Evolutionary conservation across 2,329 filamentous ascomycete species (phyloP), one percentile per base, ranked within the genome.

Genomic region (Fusarium pseudonygamai): DNA sequence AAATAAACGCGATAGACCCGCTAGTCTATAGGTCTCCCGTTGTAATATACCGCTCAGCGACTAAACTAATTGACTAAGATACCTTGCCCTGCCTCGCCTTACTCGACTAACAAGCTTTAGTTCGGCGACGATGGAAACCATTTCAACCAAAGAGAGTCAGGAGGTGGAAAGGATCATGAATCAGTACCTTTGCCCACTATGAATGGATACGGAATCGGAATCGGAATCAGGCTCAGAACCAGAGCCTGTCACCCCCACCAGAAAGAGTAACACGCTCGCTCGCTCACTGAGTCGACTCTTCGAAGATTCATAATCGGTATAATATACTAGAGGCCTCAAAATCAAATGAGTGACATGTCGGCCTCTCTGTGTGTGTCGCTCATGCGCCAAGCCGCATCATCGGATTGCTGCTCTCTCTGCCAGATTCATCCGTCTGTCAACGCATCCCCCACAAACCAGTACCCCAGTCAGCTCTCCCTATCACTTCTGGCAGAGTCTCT

Each of bases 321-420:
- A 60, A 52, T 32, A n/a, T 50, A 49, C 59, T 40, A 64, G 46
- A 74, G 58, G 61, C 50, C 63, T 57, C 57, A 60, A 67, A 39
- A 43, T n/a, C 26, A 34, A 43, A 16, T 5, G 34, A 55, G 28
- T 26, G 24, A 18, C 34, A 50, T 26, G 52, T 22, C 22, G 28
- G 16, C 12, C 37, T 71, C 50, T 64, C 60, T 53, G 26, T 46
- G 57, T 61, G 63, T 58, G 43, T 55, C 59, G 42, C 63, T 71
- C 68, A 72, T 75, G 72, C 67, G 64, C 71, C 67, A 75, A 75
- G 64, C 58, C 64, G 61, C 71, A 68, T 70, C 64, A 72, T 64
- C 56, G 60, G 53, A 50, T 67, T 64, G 55, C 55, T 58, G 61
- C 45, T 60, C 49, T 28, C 45, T 60, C 49, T 28, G 45, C 42